These are phyloP conservation scores for Phaeosphaeria sp. DNA, from an alignment of 2,329 filamentous ascomycete genomes.

Conservation along the genomic window DNA sequence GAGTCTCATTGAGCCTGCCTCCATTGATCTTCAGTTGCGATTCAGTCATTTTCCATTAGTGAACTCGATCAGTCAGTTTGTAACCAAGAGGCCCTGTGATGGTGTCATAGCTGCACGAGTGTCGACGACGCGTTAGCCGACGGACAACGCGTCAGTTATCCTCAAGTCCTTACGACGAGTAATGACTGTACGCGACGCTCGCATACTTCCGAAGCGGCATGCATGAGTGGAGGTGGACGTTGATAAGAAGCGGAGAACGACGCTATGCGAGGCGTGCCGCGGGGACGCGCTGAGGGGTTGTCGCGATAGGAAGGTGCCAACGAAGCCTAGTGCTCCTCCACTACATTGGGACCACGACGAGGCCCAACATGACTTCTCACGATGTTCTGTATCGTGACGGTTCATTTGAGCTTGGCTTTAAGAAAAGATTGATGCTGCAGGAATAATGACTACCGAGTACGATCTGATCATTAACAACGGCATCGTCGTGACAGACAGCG, in stretches of 20 bases:
- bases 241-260: slow-evolving; percentile 29
- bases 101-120: background rate
- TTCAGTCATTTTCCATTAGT: slow-evolving; percentile 10
- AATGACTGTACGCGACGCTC: slow-evolving; percentile 19
- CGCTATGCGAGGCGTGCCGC: slow-evolving; percentile 10
- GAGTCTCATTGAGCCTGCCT: slow-evolving; percentile 28
- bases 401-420: background rate
- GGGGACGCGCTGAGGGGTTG: slow-evolving; percentile 33
- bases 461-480: slow-evolving; percentile 54
- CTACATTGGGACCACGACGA: slow-evolving; percentile 11
- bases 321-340: slow-evolving; percentile 17
- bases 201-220: slow-evolving; percentile 2
- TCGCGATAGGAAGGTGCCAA: slow-evolving; percentile 29
- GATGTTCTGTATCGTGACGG: background rate
- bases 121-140: slow-evolving; percentile 10
- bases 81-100: background rate
- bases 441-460: slow-evolving; percentile 26
- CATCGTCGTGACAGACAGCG: slow-evolving; percentile 50
- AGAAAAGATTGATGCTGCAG: no score
- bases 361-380: slow-evolving; percentile 5
- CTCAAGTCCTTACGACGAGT: slow-evolving; percentile 12
- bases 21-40: slow-evolving; percentile 26
- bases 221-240: slow-evolving; percentile 7
- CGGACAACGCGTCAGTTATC: slow-evolving; percentile 6
- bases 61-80: background rate